Evolutionary conservation across 2,329 filamentous ascomycete genomes (phyloP), one percentile per base, ranked within the genome.

Genomic region (Pyrenophora tritici-repentis): DNA sequence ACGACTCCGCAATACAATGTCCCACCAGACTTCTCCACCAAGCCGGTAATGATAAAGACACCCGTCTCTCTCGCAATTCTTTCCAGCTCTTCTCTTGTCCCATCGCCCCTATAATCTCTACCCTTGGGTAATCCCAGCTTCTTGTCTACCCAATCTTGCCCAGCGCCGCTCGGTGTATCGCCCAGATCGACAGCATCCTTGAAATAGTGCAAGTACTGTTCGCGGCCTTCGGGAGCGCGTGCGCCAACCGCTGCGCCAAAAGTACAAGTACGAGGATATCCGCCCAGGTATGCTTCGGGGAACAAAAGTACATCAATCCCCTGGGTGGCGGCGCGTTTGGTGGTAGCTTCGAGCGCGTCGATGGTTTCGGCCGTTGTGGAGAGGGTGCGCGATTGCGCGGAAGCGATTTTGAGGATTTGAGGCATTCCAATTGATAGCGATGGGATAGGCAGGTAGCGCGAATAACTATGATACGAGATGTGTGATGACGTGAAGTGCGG

Each of bases 281-380:
- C 93, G 39, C 93, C 93, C 1, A 97, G 81, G 69, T 91, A 96
- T 17, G 92, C 92, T 77, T 97, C 92, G 0, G 93, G 93, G 55
- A 97, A 92, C 44, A 97, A 84, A 22, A 97, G 80, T 42, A 97
- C 80, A 70, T 94, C 78, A 13, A 84, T 78, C 40, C 77, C 78
- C 35, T 77, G 72, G 10, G 71, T 80, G 3, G 86, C 83, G n/a
- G 91, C 91, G 31, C 79, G 75, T 18, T 75, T 76, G 29, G 88
- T 86, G 12, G 88, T 84, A 9, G 72, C 61, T 64, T 86, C 80
- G 42, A 96, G 82, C 31, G 86, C 82, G 6, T 74, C 66, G 47
- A 96, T 82, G 1, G 91, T 95, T 29, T 81, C 69, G 35, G 67
- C 47, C n/a, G 78, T 76, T 9, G 76, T 79, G 34, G 72, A 63